phyloP scores from a whole-genome alignment of 1,284 basidiomycete genomes.

The Puccinia horiana region DNA sequence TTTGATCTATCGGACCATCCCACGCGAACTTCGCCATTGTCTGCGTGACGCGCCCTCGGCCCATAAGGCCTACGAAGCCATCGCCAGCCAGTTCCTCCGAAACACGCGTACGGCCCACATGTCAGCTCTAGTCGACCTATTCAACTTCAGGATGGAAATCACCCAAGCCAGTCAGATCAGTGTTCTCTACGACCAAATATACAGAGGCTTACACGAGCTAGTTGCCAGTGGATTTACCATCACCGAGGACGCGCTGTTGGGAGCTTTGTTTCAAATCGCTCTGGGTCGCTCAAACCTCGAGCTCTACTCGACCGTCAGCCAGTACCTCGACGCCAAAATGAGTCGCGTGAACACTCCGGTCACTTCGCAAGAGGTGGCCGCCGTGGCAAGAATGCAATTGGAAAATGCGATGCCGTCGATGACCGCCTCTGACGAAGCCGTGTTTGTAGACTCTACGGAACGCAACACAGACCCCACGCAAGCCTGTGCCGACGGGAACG shows the following conservation, averaged over 20 bases:
- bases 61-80: not conserved
- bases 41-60: not conserved
- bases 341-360: not conserved
- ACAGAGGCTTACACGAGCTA: not conserved
- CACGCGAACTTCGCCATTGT: conserved; percentile 16
- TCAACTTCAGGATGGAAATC: conserved; percentile 26
- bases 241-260: conserved; percentile 11
- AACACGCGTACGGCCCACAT: conserved; percentile 33
- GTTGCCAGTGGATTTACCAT: conserved; percentile 16
- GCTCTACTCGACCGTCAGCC: conserved; percentile 18
- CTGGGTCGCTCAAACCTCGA: conserved; percentile 22
- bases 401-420: not conserved
- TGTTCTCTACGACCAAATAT: conserved; percentile 24
- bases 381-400: conserved; percentile 14
- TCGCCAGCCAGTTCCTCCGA: conserved; percentile 4
- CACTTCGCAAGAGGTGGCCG: conserved; percentile 8
- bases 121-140: conserved; percentile 23
- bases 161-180: not conserved
- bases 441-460: not conserved
- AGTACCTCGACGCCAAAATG: conserved; percentile 9
- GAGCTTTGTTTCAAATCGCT: conserved; percentile 33
- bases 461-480: not conserved
- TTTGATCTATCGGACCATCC: conserved; percentile 40
- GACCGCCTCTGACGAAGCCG: conserved; percentile 13
- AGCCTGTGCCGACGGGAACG: not conserved